Base-by-base conservation (phyloP, 2,329 filamentous ascomycete species). In the Alternaria brassicae region DNA sequence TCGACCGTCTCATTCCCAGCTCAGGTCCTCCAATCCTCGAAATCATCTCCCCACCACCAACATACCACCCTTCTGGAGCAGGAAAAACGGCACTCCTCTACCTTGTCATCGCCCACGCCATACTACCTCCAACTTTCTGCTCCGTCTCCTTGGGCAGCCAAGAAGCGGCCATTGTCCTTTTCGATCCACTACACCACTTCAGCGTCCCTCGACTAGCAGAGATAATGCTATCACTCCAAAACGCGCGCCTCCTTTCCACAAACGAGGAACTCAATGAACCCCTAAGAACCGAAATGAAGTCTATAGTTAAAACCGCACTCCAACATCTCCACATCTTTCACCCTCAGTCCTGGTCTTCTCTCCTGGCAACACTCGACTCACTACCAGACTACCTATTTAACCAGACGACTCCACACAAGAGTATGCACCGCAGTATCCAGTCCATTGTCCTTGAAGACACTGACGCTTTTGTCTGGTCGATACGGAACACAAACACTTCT, bases 51-150 rank as follows among this genome's bases (percentile, higher is more conserved):
- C 74, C 78, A 34, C 77, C 77, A 47, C 27, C 61, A 30, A 56
- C 12, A 77, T 59, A 72, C 51, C 69, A 74, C 41, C 61, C 69
- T 9, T 72, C 85, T 3, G 81, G 81, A 25, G 77, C 81, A 10
- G 87, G 87, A 9, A 88, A 88, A 73, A 85, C 86, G 1, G 82
- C 85, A 34, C 70, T 89, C 0, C 76, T 89, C 34, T 87, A 88
- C 74, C 81, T 85, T 59, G 73, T 89, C 39, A 80, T 80, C 27
- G 81, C 83, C 2, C 68, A 80, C 9, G 81, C 83, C 32, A 77
- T 87, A 8, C 78, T 89, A 0, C 85, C 86, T 0, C 4, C 60
- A 19, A 61, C 65, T 1, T 58, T 68, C 49, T 28, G 40, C 27
- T 55, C 58, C 19, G 51, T 64, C 1, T 6, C 45, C 15, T 65